A percentile compares a stretch with the other conserved stretches of the same genome.
phyloP scores from a whole-genome alignment of 345 rosid genomes.

The Eucalyptus erythrocorys region DNA sequence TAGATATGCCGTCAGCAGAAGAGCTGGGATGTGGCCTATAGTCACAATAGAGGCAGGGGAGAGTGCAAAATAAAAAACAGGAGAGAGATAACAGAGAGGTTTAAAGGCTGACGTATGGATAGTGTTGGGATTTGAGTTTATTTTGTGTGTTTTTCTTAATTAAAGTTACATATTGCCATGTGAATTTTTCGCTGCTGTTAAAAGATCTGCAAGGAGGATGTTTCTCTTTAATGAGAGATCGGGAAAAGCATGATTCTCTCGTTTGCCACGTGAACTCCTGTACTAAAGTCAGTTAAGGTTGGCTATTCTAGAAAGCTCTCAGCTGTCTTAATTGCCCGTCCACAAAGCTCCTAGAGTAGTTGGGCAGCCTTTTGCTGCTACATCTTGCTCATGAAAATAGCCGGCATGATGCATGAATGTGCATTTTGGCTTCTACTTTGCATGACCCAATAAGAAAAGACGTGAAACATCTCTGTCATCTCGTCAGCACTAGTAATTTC shows the following conservation, averaged over 20 bases:
- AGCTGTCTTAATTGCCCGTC: background rate
- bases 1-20: background rate
- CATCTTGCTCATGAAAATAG: background rate
- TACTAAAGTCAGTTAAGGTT: background rate
- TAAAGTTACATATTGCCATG: background rate
- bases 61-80: background rate
- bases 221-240: background rate
- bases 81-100: background rate
- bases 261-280: background rate
- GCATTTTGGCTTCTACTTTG: background rate
- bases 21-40: background rate
- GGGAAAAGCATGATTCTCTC: background rate
- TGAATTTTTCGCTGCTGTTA: background rate
- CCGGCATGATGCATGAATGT: background rate
- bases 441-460: background rate
- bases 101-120: background rate
- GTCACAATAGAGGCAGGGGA: background rate
- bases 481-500: background rate
- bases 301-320: background rate
- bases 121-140: background rate
- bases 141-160: background rate
- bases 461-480: background rate
- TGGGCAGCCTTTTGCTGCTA: background rate
- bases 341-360: background rate
- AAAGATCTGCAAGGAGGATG: background rate